These are phyloP conservation scores for Pleurotus tuber-regium DNA, from an alignment of 768 basidiomycete genomes.

Conservation along the genomic window DNA sequence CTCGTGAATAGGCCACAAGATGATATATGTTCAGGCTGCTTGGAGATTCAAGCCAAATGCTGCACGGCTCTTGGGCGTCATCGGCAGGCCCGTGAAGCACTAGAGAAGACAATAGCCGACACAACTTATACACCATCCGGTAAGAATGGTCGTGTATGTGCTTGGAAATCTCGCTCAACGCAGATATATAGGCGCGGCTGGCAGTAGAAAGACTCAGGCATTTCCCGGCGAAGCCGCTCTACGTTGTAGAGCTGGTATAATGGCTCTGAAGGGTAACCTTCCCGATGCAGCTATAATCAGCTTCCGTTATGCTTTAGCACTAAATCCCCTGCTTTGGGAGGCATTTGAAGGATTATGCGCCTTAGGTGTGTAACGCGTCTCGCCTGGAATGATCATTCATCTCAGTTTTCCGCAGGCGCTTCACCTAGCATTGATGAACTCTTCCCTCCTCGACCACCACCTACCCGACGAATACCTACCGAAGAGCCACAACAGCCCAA, in stretches of 20 bases:
- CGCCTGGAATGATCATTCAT: slow-evolving; percentile 17
- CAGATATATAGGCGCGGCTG: slow-evolving; percentile 48
- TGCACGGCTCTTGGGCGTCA: slow-evolving; percentile 71
- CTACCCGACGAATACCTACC: slow-evolving; percentile 49
- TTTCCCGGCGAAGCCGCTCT: slow-evolving; percentile 74
- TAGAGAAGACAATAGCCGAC: slow-evolving; percentile 61
- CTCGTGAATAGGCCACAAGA: slow-evolving; percentile 64
- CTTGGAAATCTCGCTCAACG: neutral
- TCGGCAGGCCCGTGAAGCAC: slow-evolving; percentile 71
- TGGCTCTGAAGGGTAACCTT: slow-evolving; percentile 78
- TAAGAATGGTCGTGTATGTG: slow-evolving; percentile 31
- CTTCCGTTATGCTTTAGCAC: slow-evolving; percentile 66
- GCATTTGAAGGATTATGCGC: slow-evolving; percentile 86
- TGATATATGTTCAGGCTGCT: slow-evolving; percentile 67
- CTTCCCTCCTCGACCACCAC: slow-evolving; percentile 62
- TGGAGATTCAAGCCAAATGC: slow-evolving; percentile 77
- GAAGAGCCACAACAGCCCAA: slow-evolving; percentile 46
- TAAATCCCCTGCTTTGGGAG: slow-evolving; percentile 88
- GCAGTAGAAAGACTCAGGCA: slow-evolving; percentile 47
- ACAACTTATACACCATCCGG: slow-evolving; percentile 51
- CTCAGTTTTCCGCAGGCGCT: slow-evolving; percentile 43
- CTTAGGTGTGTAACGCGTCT: slow-evolving; percentile 68
- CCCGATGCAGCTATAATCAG: slow-evolving; percentile 67
- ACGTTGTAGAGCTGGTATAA: slow-evolving; percentile 72
- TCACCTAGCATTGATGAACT: slow-evolving; percentile 71